Conservation (phyloP, 2,329 filamentous ascomycete genomes). For the Hymenoscyphus linearis region DNA sequence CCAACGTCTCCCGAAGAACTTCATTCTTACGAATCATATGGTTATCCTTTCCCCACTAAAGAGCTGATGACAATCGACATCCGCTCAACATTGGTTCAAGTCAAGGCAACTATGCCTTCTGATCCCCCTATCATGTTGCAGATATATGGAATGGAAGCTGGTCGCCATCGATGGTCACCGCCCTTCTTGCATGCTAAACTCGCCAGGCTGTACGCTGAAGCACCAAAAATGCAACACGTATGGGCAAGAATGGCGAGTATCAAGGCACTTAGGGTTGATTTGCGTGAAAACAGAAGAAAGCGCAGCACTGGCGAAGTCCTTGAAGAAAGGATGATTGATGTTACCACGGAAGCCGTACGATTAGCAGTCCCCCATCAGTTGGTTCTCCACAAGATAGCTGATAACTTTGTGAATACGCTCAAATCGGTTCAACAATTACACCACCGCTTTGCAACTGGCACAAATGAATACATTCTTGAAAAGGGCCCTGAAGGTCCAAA, state of each 20-base stretch:
- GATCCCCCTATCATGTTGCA: constrained; percentile 93
- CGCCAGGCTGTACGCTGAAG: constrained; percentile 79
- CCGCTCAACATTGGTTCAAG: constrained; percentile 73
- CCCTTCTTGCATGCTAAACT: constrained; percentile 76
- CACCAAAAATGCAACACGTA: constrained; percentile 72
- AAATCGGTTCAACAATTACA: constrained; percentile 90
- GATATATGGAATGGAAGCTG: constrained; percentile 74
- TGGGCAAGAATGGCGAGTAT: constrained; percentile 86
- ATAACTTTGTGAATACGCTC: constrained; percentile 82
- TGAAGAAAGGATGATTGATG: constrained; percentile 77
- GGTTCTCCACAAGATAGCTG: constrained; percentile 82
- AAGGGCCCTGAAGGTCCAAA: constrained; percentile 85
- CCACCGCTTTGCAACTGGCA: constrained; percentile 83
- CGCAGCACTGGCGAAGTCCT: constrained; percentile 50
- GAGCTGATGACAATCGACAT: constrained; percentile 81
- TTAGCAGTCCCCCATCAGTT: constrained; percentile 88
- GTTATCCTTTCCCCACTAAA: constrained; percentile 25
- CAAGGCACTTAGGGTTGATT: constrained; percentile 73
- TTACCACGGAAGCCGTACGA: constrained; percentile 79
- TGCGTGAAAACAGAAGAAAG: constrained; percentile 71
- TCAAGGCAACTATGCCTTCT: constrained; percentile 82
- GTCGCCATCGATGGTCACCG: constrained; percentile 79
- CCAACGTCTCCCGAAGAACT: constrained; percentile 26
- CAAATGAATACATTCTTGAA: constrained; percentile 80
- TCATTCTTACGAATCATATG: constrained; percentile 20